phyloP scores from a whole-genome alignment of 208 protist species.

The Crithidia fasciculata region DNA sequence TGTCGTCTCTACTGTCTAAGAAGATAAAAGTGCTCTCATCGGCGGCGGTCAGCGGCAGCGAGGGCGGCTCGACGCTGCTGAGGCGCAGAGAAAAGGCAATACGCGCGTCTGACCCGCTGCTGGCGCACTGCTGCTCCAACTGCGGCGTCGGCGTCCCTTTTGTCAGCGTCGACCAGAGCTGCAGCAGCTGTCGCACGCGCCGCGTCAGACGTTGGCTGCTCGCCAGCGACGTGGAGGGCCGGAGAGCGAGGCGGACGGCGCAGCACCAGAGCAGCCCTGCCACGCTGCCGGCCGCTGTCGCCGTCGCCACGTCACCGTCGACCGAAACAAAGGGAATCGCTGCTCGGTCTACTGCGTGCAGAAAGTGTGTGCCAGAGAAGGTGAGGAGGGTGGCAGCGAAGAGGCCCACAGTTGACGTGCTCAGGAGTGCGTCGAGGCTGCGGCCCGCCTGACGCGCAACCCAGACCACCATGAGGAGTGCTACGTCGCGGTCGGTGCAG shows the following conservation, averaged over 20 bases:
- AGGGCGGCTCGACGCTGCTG: conserved; percentile 20
- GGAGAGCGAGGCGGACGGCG: conserved; percentile 17
- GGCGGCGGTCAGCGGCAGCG: background rate
- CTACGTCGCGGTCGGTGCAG: conserved; percentile 37
- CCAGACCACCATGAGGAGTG: conserved; percentile 42
- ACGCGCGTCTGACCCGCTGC: background rate
- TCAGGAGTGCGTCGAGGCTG: conserved; percentile 19
- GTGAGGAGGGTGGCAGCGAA: conserved; percentile 44
- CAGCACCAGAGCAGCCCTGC: conserved; percentile 34
- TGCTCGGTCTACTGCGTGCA: conserved; percentile 43
- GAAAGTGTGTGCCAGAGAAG: conserved; percentile 49
- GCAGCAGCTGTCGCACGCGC: conserved; percentile 33
- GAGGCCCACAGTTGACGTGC: conserved; percentile 37
- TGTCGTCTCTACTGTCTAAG: background rate
- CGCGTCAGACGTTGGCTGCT: conserved; percentile 13
- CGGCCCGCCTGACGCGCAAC: conserved; percentile 30
- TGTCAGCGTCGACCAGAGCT: conserved; percentile 26
- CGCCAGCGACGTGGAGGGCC: background rate
- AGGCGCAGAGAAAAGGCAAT: conserved; percentile 34
- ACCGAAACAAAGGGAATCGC: conserved; percentile 34
- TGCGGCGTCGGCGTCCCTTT: background rate
- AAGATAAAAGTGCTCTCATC: background rate
- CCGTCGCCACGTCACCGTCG: conserved; percentile 18
- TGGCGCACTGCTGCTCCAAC: background rate
- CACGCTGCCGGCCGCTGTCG: conserved; percentile 20